Percentiles rank a stretch among this genome's conserved stretches.
Conservation (phyloP, 2,329 filamentous ascomycete species). For the Sarocladium oryzae region DNA sequence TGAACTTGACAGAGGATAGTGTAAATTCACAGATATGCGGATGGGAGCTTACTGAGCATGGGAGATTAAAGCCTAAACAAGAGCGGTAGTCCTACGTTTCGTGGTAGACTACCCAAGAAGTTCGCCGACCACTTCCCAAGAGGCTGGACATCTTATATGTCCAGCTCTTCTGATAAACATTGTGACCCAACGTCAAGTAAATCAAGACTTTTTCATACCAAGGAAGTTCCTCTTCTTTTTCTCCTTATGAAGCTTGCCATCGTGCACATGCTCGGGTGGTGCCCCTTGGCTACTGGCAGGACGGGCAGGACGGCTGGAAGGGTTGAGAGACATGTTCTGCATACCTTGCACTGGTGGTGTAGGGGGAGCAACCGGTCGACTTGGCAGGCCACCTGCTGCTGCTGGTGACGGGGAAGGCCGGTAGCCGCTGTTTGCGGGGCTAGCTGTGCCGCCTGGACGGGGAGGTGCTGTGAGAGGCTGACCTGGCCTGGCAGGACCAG, state of each 20-base stretch:
- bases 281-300: not conserved
- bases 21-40: no score
- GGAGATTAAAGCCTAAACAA: no score
- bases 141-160: no score
- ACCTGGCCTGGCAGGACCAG: constrained; percentile 17
- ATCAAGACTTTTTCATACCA: constrained; percentile 53
- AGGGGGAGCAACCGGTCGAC: constrained; percentile 21
- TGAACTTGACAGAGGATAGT: no score
- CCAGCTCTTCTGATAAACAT: no score
- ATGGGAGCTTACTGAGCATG: no score
- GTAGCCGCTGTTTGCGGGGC: constrained; percentile 7
- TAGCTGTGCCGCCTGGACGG: constrained; percentile 18
- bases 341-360: constrained; percentile 48
- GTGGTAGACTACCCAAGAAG: constrained; percentile 11
- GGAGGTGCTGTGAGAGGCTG: constrained; percentile 22
- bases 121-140: not conserved
- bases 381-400: constrained; percentile 26
- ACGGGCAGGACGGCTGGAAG: constrained; percentile 18
- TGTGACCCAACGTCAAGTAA: no score
- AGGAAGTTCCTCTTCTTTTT: constrained; percentile 57
- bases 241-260: constrained; percentile 45
- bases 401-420: constrained; percentile 13
- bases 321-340: constrained; percentile 45
- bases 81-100: no score
- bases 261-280: constrained; percentile 18